These are phyloP conservation scores for Evernia prunastri DNA, from an alignment of 495 filamentous ascomycete species.

Conservation along the genomic window DNA sequence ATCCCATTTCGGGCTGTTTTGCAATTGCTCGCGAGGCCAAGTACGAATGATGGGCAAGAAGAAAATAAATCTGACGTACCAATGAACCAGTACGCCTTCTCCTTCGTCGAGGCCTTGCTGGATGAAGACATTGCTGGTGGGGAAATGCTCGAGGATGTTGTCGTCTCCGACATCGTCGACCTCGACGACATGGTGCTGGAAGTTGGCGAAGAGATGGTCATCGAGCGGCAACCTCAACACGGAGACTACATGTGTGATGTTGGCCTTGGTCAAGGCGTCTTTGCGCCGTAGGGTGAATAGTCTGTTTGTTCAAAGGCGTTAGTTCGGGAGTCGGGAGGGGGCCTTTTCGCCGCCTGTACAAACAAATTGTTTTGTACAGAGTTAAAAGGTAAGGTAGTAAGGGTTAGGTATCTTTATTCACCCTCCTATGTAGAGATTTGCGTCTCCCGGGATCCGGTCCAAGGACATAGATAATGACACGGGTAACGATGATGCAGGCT, in stretches of 20 bases:
- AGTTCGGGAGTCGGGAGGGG: conserved; percentile 9
- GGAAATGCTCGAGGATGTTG: conserved; percentile 75
- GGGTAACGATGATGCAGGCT: no score
- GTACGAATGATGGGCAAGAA: conserved; percentile 1
- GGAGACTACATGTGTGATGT: conserved; percentile 89
- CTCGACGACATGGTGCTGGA: conserved; percentile 68
- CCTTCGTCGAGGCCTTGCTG: conserved; percentile 62
- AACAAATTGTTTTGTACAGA: no score
- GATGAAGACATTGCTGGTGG: conserved; percentile 72
- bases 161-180: conserved; percentile 85
- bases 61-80: conserved; percentile 44
- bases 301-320: conserved; percentile 31
- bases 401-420: conserved; percentile 47
- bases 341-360: background rate
- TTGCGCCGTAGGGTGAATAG: conserved; percentile 68
- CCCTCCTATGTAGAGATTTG: conserved; percentile 80
- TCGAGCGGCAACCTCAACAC: conserved; percentile 58
- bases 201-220: conserved; percentile 46
- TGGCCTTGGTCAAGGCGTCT: conserved; percentile 56
- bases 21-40: conserved; percentile 5
- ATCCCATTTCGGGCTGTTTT: no score
- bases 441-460: conserved; percentile 57
- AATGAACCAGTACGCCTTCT: conserved; percentile 66
- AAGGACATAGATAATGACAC: conserved; percentile 39
- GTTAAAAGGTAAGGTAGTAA: no score